phyloP scores from a whole-genome alignment of 331 rosid species.

The Quercus lobata region DNA sequence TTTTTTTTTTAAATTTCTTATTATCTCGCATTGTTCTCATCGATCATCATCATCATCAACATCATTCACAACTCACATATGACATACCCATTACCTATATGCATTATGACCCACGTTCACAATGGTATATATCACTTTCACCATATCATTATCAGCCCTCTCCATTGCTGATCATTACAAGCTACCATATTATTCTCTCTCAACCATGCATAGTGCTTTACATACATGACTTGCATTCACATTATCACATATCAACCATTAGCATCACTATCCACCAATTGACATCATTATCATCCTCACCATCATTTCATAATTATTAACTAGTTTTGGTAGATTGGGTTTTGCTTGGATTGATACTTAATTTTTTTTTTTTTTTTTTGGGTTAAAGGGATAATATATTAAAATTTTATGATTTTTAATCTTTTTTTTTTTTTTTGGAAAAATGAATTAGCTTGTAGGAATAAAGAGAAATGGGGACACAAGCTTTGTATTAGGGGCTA shows the following conservation, averaged over 20 bases:
- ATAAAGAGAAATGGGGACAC: conserved; percentile 81
- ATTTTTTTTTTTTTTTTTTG: too few relatives aligned
- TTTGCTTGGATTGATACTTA: neutral
- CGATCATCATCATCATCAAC: conserved; percentile 31
- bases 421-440: neutral
- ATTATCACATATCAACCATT: neutral
- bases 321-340: conserved; percentile 6
- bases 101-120: conserved; percentile 48
- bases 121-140: conserved; percentile 31
- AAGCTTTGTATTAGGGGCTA: conserved; percentile 52
- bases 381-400: neutral
- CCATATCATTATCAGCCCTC: neutral
- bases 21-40: conserved; percentile 20
- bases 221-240: neutral
- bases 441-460: conserved; percentile 58
- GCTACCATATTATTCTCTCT: neutral
- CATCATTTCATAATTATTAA: conserved; percentile 25
- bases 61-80: conserved; percentile 53
- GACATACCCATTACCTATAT: conserved; percentile 29
- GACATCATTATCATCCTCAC: conserved; percentile 12
- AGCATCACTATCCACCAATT: conserved; percentile 12
- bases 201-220: neutral
- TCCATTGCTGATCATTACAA: neutral
- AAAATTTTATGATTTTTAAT: neutral
- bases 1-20: neutral